phyloP scores from a whole-genome alignment of 345 rosid species.

The Citrus sp. region DNA sequence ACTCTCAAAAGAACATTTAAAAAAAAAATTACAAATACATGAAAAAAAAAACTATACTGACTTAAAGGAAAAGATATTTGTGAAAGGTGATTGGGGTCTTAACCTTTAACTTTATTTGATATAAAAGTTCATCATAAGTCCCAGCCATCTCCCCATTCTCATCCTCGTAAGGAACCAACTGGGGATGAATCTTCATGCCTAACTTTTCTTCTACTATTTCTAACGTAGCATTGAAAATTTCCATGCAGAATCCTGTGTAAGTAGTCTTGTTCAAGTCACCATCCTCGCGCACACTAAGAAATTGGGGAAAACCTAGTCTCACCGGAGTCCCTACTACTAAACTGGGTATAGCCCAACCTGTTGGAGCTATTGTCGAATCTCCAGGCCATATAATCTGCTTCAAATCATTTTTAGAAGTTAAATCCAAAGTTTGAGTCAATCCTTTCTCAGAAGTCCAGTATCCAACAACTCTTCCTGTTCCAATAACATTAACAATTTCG shows the following conservation, averaged over 20 bases:
- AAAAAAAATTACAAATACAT: too few relatives aligned
- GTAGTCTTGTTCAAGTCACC: not conserved
- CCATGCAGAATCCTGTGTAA: slow-evolving; percentile 27
- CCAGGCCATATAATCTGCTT: slow-evolving; percentile 25
- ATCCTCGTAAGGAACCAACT: slow-evolving; percentile 16
- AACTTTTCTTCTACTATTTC: slow-evolving; percentile 14
- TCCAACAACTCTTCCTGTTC: slow-evolving; percentile 30
- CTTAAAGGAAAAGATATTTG: not conserved
- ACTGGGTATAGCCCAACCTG: slow-evolving; percentile 24
- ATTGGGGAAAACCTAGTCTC: slow-evolving; percentile 30
- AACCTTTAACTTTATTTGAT: slow-evolving; percentile 14
- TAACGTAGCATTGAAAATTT: slow-evolving; percentile 36
- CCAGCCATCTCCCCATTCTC: slow-evolving; percentile 9
- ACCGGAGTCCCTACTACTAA: slow-evolving; percentile 32
- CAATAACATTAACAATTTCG: slow-evolving; percentile 41
- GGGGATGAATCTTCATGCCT: slow-evolving; percentile 12
- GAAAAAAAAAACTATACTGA: too few relatives aligned
- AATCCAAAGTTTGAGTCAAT: not conserved
- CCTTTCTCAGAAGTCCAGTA: slow-evolving; percentile 33
- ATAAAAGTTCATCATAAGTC: slow-evolving; percentile 25
- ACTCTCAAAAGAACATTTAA: too few relatives aligned
- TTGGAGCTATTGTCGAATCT: slow-evolving; percentile 3
- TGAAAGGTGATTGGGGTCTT: not conserved
- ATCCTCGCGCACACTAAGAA: slow-evolving; percentile 20
- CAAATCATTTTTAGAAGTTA: not conserved